These are phyloP conservation scores for Annulohypoxylon maeteangense DNA, from an alignment of 495 filamentous ascomycete genomes.

Conservation along the genomic window DNA sequence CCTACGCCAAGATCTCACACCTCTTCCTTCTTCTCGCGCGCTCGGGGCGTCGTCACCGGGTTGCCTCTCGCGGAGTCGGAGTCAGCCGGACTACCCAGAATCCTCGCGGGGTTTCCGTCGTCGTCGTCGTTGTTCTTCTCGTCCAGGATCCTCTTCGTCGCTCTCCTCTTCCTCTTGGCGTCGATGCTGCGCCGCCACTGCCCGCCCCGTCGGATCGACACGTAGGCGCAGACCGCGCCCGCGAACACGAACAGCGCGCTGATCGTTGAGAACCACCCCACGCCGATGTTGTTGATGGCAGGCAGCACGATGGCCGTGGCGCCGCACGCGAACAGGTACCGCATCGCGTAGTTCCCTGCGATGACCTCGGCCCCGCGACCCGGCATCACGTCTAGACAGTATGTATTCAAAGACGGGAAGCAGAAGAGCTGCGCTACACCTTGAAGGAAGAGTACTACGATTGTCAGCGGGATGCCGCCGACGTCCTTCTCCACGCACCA, in stretches of 20 bases:
- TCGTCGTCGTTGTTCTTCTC: constrained; percentile 30
- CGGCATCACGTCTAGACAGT: constrained; percentile 81
- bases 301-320: constrained; percentile 74
- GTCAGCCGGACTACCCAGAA: constrained; percentile 10
- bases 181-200: constrained; percentile 65
- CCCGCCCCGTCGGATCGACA: constrained; percentile 63
- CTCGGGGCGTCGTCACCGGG: constrained; percentile 35
- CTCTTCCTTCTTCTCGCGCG: constrained; percentile 36
- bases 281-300: constrained; percentile 71
- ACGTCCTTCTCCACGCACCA: constrained; percentile 74
- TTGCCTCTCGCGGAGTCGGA: not conserved
- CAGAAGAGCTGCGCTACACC: constrained; percentile 78
- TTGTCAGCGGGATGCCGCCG: constrained; percentile 74
- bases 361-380: constrained; percentile 72
- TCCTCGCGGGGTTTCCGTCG: constrained; percentile 2
- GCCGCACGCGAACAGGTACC: constrained; percentile 74
- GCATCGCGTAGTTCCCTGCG: constrained; percentile 76
- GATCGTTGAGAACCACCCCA: constrained; percentile 72
- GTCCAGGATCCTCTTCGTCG: constrained; percentile 32
- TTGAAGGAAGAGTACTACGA: constrained; percentile 76
- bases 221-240: constrained; percentile 57
- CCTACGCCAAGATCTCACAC: constrained; percentile 28
- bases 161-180: constrained; percentile 49
- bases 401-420: constrained; percentile 78
- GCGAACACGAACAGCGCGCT: constrained; percentile 65